A percentile compares a stretch with the other conserved stretches of the same genome.
phyloP scores from a whole-genome alignment of 139 green algal species.

The Chlorella sp. region DNA sequence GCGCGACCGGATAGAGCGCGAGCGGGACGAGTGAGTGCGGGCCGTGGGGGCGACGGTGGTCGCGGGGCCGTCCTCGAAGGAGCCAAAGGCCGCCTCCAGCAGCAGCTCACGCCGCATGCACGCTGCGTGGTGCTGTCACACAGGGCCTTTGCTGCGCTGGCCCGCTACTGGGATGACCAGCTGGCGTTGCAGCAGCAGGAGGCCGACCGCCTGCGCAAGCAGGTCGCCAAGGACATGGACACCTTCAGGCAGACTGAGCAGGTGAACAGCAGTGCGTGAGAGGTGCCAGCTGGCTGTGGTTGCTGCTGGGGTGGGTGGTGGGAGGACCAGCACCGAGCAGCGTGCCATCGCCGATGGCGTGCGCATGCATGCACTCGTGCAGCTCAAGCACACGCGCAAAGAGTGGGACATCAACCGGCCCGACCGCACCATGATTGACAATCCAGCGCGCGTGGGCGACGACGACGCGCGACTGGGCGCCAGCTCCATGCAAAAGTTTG shows the following conservation, averaged over 20 bases:
- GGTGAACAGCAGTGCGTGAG: no score
- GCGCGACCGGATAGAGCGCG: slow-evolving; percentile 21
- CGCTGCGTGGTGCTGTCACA: neutral
- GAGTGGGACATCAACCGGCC: slow-evolving; percentile 74
- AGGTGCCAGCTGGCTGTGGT: no score
- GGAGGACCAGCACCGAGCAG: no score
- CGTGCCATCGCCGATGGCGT: no score
- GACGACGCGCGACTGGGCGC: slow-evolving; percentile 49
- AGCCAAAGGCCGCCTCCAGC: no score
- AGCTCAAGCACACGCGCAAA: slow-evolving; percentile 47
- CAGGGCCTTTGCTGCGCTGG: slow-evolving; percentile 44
- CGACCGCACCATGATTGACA: slow-evolving; percentile 45
- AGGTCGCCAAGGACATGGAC: slow-evolving; percentile 26
- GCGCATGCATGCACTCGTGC: no score
- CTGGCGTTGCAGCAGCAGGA: slow-evolving; percentile 39
- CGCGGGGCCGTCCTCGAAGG: no score
- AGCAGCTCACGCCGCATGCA: neutral
- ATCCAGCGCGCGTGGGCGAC: slow-evolving; percentile 56
- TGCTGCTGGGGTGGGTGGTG: no score
- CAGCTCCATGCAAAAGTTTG: slow-evolving; percentile 49
- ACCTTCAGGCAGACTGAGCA: slow-evolving; percentile 34
- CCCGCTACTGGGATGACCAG: slow-evolving; percentile 44
- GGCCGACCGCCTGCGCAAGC: slow-evolving; percentile 25
- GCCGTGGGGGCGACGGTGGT: no score
- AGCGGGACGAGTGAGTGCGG: slow-evolving; percentile 45